phyloP scores from a whole-genome alignment of 176 grass and related monocot genomes.

The Musa acuminata region DNA sequence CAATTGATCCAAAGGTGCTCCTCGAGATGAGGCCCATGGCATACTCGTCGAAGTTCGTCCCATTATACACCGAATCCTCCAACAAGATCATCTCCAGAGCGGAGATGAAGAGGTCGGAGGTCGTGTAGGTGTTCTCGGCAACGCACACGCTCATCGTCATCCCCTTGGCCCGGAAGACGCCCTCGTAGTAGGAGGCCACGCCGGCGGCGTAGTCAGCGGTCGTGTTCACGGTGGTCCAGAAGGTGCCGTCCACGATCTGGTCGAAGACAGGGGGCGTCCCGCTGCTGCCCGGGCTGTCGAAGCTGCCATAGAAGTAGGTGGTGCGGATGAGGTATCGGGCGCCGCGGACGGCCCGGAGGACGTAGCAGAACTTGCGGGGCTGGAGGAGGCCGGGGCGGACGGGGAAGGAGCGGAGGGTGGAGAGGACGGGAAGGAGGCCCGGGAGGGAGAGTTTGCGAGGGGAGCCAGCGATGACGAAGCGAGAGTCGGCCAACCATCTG shows the following conservation, averaged over 20 bases:
- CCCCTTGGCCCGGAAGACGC: slow-evolving; percentile 51
- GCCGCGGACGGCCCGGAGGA: slow-evolving; percentile 34
- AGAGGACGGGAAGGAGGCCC: slow-evolving; percentile 46
- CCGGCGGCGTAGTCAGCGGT: slow-evolving; percentile 46
- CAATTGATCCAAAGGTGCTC: slow-evolving; percentile 67
- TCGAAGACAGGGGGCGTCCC: slow-evolving; percentile 55
- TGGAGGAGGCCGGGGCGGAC: not conserved
- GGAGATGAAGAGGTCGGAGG: slow-evolving; percentile 63
- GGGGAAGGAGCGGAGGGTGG: slow-evolving; percentile 66
- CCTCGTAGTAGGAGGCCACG: slow-evolving; percentile 76
- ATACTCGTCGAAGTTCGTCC: slow-evolving; percentile 42
- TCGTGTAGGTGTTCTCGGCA: slow-evolving; percentile 58
- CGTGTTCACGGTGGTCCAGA: slow-evolving; percentile 80
- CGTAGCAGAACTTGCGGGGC: slow-evolving; percentile 65
- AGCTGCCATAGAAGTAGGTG: slow-evolving; percentile 61
- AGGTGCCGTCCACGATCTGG: slow-evolving; percentile 67
- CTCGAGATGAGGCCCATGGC: slow-evolving; percentile 85
- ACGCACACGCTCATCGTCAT: slow-evolving; percentile 59
- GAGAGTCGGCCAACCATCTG: slow-evolving; percentile 37
- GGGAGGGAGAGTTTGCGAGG: slow-evolving; percentile 22
- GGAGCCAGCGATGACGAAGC: slow-evolving; percentile 36
- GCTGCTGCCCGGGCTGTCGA: slow-evolving; percentile 7
- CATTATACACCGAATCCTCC: slow-evolving; percentile 71
- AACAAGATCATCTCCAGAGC: slow-evolving; percentile 73
- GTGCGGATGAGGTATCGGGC: slow-evolving; percentile 72